Conservation (phyloP, 2,329 filamentous ascomycete genomes). For the Trichoderma pleuroti region DNA sequence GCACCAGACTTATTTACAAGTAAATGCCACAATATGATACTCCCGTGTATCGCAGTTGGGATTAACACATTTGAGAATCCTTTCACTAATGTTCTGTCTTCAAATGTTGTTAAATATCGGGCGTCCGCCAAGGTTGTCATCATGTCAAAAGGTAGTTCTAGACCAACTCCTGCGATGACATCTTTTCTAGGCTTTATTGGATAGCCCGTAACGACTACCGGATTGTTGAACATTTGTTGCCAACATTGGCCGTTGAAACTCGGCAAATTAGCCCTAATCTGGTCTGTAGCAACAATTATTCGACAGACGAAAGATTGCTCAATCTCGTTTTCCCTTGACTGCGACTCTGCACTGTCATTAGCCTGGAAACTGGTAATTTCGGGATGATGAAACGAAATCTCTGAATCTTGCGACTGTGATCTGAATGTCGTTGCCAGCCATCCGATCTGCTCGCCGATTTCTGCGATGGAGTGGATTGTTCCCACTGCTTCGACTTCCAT, state of each 20-base stretch:
- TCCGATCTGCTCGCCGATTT: neutral
- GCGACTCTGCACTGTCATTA: too few relatives aligned
- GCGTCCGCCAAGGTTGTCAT: neutral
- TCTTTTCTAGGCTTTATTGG: neutral
- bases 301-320: neutral
- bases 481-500: neutral
- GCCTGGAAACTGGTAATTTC: neutral
- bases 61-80: neutral
- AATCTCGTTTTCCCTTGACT: neutral
- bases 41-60: neutral
- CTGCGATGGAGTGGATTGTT: neutral
- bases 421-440: neutral
- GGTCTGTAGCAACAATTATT: neutral
- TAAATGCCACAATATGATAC: neutral
- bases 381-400: neutral
- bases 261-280: neutral
- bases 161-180: neutral
- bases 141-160: neutral
- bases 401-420: neutral
- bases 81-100: neutral
- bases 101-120: neutral
- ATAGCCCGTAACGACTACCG: neutral
- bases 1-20: neutral
- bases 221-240: neutral
- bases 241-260: neutral